A percentile compares a stretch with the other conserved stretches of the same genome.
These are phyloP conservation scores for Podila horticola DNA, from an alignment of 192 early-diverging fungal species.

Conservation along the genomic window DNA sequence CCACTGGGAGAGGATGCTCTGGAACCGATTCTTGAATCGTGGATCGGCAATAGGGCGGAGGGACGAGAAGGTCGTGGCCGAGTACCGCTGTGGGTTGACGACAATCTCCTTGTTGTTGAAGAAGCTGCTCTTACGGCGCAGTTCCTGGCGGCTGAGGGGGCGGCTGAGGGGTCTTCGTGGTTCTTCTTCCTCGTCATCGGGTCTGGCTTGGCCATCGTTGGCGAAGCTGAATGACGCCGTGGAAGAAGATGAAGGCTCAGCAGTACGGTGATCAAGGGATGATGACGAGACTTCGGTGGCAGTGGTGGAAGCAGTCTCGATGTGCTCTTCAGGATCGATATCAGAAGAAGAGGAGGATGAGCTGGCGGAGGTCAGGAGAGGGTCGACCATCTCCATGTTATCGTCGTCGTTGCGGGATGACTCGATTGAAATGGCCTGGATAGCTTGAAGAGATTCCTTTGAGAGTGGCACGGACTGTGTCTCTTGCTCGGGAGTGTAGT, in stretches of 20 bases:
- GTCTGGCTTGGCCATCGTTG: neutral
- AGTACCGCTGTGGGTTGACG: constrained; percentile 27
- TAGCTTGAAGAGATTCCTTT: neutral
- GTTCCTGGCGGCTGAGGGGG: constrained; percentile 35
- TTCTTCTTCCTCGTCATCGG: neutral
- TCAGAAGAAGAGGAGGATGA: constrained; percentile 15
- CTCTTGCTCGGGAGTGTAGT: neutral
- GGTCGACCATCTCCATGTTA: constrained; percentile 8
- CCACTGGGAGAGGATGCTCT: constrained; percentile 40
- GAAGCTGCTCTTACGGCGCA: constrained; percentile 48
- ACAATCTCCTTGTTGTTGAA: constrained; percentile 48
- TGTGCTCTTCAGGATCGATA: constrained; percentile 1
- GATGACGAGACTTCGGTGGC: neutral
- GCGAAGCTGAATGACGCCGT: neutral
- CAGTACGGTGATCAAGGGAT: neutral
- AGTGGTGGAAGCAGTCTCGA: constrained; percentile 1
- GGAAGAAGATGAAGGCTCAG: no score
- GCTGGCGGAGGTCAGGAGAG: constrained; percentile 17
- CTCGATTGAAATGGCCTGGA: neutral
- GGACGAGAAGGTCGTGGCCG: constrained; percentile 15
- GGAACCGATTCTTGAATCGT: constrained; percentile 44
- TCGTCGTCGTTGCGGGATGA: neutral
- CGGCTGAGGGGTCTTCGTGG: constrained; percentile 23
- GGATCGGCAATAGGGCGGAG: constrained; percentile 41
- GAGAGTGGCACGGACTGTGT: neutral